A percentile compares a stretch with the other conserved stretches of the same genome.
Conservation (phyloP, 202 grass and related monocot genomes). For the Setaria italica region DNA sequence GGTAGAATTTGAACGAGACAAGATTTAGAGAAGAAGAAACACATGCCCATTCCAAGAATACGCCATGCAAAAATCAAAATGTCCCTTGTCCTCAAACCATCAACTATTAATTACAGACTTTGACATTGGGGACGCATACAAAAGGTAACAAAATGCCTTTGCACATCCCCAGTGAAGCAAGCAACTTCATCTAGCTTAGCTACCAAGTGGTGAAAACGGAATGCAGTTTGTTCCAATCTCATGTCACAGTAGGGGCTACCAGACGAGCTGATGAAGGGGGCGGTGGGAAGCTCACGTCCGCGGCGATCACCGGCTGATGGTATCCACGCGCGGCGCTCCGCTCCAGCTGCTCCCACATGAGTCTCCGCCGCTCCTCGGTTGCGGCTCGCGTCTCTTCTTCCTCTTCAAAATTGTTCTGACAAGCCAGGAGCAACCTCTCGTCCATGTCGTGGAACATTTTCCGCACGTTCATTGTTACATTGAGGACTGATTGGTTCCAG, state of each 20-base stretch:
- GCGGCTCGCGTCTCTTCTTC: conserved; percentile 75
- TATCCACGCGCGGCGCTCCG: conserved; percentile 45
- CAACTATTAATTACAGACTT: conserved; percentile 84
- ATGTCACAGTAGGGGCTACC: conserved; percentile 61
- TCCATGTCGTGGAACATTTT: conserved; percentile 94
- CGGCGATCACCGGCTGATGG: conserved; percentile 42
- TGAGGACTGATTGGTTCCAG: conserved; percentile 88
- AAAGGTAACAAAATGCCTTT: conserved; percentile 78
- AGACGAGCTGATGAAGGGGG: conserved; percentile 54
- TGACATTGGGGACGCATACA: conserved; percentile 48
- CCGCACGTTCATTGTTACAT: conserved; percentile 78
- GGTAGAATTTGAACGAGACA: conserved; percentile 41
- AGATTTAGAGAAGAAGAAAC: conserved; percentile 48
- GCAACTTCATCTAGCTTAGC: conserved; percentile 69
- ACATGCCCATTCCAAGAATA: conserved; percentile 60
- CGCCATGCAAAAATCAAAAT: conserved; percentile 58
- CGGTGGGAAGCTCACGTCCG: conserved; percentile 41
- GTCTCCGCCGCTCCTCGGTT: conserved; percentile 62
- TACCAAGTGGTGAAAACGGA: conserved; percentile 42
- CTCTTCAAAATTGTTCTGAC: conserved; percentile 73
- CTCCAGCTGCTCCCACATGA: conserved; percentile 88
- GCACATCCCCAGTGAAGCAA: conserved; percentile 53
- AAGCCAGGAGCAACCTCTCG: conserved; percentile 73
- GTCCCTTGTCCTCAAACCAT: conserved; percentile 54
- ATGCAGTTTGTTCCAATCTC: conserved; percentile 41